Evolutionary conservation across 2,329 filamentous ascomycete species (phyloP), one percentile per base, ranked within the genome.

Genomic region (Hypoxylon sp.): DNA sequence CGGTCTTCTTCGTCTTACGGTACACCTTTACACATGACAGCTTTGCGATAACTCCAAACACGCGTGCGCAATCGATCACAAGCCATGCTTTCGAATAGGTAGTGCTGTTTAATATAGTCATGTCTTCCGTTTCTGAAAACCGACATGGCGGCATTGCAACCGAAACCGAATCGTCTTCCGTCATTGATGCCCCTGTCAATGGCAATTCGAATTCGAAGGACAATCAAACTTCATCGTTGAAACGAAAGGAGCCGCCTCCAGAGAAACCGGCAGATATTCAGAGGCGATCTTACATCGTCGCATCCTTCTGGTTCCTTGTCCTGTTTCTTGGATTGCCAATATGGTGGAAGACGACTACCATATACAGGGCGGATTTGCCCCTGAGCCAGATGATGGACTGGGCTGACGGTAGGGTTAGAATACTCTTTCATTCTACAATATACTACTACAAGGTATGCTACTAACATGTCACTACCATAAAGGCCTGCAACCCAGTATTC

Each of bases 311-410:
- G 96, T 83, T 89, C 4, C 89, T 98, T 38, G 93, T 97, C 5
- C 78, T 97, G 5, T 86, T 91, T 30, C 82, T 99, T 5, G 96
- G 96, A 2, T 79, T 99, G 71, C 96, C 96, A 63, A 91, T 97
- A 87, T 99, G 96, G 96, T 97, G 93, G 90, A 90, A 90, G 79
- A 98, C 96, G 0, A 99, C 96, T 3, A 91, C 92, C 0, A 97
- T 98, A 60, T 94, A 97, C 79, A 89, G 96, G 60, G 94, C 95
- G 11, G 86, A 90, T 48, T 82, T 99, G 73, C 96, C 96, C 4
- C 80, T 98, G 72, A 87, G 91, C 76, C 87, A 90, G 60, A 99
- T 99, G 96, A 87, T 92, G 72, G 87, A 91, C 68, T 98, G 96
- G 95, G 92, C 93, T 9, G 92, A 97, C 75, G 94, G 94, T 71